Evolutionary conservation across 441 rosid species (phyloP), one percentile per base, ranked within the genome.

Genomic region (Bruguiera hainesii): DNA sequence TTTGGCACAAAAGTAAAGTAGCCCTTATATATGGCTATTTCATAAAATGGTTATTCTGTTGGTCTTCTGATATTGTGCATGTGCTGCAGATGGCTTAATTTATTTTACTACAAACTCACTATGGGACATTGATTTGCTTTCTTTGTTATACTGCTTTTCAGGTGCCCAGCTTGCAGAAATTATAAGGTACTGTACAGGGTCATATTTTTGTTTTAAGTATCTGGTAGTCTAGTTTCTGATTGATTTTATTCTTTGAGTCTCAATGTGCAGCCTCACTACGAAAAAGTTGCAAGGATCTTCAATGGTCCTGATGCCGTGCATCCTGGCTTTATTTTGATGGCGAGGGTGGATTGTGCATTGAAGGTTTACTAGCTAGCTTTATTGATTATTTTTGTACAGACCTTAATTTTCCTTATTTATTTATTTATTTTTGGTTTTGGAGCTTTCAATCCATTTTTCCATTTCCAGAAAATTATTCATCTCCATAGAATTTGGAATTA

Each of bases 81-180:
- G 51, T 23, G 7, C n/a, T 25, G 39, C 25, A 9, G 13, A n/a
- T 65, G 49, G 8, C 19, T 31, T 63, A 23, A 2, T 66, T 69
- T 52, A 21, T 67, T 64, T 62, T 26, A 59, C 61, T 71, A 46
- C 64, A 39, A 35, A 39, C 26, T 48, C 48, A 53, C 66, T 63
- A 53, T 72, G 28, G 82, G 75, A 79, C 60, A 16, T 56, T 58
- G 33, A 20, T 60, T 74, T 66, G 66, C 28, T 49, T 57, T 73
- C 30, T 61, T 1, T 79, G 64, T 19, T 31, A 66, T 57, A 20
- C 61, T 75, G 57, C 63, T 73, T 77, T 76, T 75, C 85, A 94
- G 97, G 99, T 91, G 99, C 60, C 99, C 99, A 75, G 96, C 99
- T 64, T 95, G 98, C 85, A 83, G 94, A 80, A 90, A 88, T 79